These are phyloP conservation scores for Yamadazyma aaseri DNA, from an alignment of 1,139 yeast genomes.

Conservation along the genomic window DNA sequence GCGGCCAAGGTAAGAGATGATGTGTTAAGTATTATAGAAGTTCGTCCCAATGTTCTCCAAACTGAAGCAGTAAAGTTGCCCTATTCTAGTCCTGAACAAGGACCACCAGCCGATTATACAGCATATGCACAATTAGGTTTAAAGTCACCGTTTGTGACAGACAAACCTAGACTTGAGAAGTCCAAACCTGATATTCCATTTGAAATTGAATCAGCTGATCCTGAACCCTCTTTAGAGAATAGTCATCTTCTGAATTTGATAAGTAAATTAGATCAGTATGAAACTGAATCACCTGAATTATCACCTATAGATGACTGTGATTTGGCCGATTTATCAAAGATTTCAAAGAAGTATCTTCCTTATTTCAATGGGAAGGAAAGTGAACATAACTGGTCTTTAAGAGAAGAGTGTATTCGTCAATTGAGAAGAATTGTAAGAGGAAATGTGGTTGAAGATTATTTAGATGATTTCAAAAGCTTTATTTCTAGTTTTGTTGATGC, in stretches of 20 bases:
- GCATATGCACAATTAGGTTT: conserved; percentile 1
- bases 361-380: conserved; percentile 79
- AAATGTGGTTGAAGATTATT: conserved; percentile 37
- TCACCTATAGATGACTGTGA: conserved; percentile 2
- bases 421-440: conserved; percentile 65
- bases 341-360: conserved; percentile 11
- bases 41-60: background rate
- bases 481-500: conserved; percentile 55
- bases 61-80: background rate
- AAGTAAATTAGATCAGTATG: conserved; percentile 2
- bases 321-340: background rate
- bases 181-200: too few relatives aligned
- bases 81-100: background rate
- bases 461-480: conserved; percentile 41
- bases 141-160: conserved; percentile 2
- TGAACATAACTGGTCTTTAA: conserved; percentile 77
- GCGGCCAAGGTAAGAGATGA: conserved; percentile 6
- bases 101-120: background rate
- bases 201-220: background rate
- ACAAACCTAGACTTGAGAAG: background rate
- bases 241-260: conserved; percentile 1
- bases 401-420: conserved; percentile 63
- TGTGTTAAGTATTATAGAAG: conserved; percentile 8
- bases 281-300: conserved; percentile 2
- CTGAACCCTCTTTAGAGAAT: background rate